phyloP scores from a whole-genome alignment of 164 flowering plant genomes.

The Cinnamomum chago region DNA sequence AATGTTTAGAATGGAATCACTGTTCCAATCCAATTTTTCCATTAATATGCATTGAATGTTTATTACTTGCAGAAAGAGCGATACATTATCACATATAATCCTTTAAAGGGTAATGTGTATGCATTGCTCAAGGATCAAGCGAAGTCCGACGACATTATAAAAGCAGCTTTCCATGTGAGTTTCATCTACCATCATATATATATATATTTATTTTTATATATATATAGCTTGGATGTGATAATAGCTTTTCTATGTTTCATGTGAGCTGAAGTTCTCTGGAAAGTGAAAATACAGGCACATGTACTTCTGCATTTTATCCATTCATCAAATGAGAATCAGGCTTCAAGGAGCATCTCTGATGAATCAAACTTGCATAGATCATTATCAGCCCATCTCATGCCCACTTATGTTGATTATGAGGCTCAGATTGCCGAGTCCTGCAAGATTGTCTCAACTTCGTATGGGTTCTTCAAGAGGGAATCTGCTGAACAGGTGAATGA shows the following conservation, averaged over 20 bases:
- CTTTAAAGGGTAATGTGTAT: conserved; percentile 76
- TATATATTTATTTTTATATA: no score
- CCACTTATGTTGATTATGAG: conserved; percentile 39
- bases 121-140: conserved; percentile 93
- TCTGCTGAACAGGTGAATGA: conserved; percentile 74
- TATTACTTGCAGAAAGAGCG: conserved; percentile 56
- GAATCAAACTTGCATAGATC: conserved; percentile 14
- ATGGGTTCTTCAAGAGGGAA: conserved; percentile 67
- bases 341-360: conserved; percentile 20
- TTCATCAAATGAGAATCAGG: conserved; percentile 33
- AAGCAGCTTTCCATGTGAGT: conserved; percentile 97
- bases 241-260: not conserved
- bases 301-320: conserved; percentile 76
- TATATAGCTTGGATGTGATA: not conserved
- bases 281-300: conserved; percentile 59
- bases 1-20: not conserved
- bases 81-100: conserved; percentile 84
- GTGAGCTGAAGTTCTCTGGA: conserved; percentile 7
- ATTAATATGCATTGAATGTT: not conserved
- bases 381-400: conserved; percentile 11
- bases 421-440: conserved; percentile 74
- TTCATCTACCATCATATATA: conserved; percentile 1
- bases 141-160: conserved; percentile 87
- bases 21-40: not conserved
- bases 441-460: conserved; percentile 70